These are phyloP conservation scores for Bothriochloa decipiens DNA, from an alignment of 176 grass and related monocot genomes.

Conservation along the genomic window DNA sequence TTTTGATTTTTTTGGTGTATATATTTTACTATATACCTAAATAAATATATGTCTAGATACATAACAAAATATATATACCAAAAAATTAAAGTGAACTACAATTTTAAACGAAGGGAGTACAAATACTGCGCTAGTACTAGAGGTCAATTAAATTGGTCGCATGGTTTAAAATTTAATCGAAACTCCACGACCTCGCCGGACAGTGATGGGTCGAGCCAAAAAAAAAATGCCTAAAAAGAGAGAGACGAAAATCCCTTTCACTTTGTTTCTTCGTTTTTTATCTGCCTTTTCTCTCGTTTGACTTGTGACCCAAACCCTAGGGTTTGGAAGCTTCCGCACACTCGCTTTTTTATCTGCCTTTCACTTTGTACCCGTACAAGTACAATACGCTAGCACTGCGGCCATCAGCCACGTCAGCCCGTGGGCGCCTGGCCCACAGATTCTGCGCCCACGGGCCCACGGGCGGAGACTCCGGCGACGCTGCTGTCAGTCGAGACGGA, in stretches of 20 bases:
- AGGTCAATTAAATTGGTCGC: too few relatives aligned
- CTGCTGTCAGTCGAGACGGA: neutral
- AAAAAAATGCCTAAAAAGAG: neutral
- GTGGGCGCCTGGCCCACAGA: rapidly evolving
- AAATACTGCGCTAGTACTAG: too few relatives aligned
- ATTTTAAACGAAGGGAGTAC: too few relatives aligned
- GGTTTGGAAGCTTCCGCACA: too few relatives aligned
- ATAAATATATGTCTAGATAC: too few relatives aligned
- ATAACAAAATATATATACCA: too few relatives aligned
- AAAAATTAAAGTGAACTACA: too few relatives aligned
- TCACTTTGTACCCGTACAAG: too few relatives aligned
- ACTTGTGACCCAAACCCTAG: neutral
- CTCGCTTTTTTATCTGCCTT: too few relatives aligned
- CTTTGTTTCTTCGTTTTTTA: neutral
- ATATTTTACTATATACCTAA: too few relatives aligned
- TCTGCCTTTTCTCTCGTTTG: neutral
- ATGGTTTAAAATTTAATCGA: too few relatives aligned
- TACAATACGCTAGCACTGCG: neutral
- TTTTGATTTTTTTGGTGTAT: too few relatives aligned
- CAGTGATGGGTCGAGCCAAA: neutral
- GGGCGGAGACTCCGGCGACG: neutral
- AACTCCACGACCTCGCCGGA: neutral
- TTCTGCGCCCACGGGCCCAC: neutral
- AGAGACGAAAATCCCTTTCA: neutral
- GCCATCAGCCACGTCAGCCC: conserved; percentile 2